Evolutionary conservation across 2,329 filamentous ascomycete genomes (phyloP), one percentile per base, ranked within the genome.

Genomic region (Talaromyces piceae): DNA sequence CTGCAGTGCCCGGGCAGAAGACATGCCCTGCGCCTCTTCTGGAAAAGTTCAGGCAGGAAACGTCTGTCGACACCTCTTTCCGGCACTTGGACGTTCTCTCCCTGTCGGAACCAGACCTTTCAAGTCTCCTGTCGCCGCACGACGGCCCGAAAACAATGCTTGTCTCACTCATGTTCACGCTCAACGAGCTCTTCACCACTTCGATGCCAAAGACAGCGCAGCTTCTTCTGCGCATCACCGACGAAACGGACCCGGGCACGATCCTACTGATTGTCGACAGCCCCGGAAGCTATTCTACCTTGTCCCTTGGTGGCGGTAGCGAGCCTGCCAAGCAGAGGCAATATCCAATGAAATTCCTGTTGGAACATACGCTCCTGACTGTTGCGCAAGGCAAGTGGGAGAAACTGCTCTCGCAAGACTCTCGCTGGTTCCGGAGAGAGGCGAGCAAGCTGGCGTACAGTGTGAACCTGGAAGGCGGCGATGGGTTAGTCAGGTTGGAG

Each of bases 301-400:
- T 94, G 3, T 80, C 80, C 0, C 67, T 96, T 0, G 85, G 84
- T 3, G 77, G 76, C 55, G 72, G 72, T 4, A 41, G n/a, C 2
- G 37, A 43, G 12, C n/a, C 45, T 30, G 53, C 49, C 1, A 44
- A 41, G 45, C 33, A 46, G 22, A 79, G 61, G 79, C 82, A 79
- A 55, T 97, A 97, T 64, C 91, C 91, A 0, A 97, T 96, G 90
- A 85, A 88, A 61, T 96, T 90, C 84, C 73, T 98, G 13, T 74
- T 98, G 2, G 86, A 96, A 61, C 87, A 93, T 63, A 87, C 88
- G 2, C 70, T 98, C 18, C 67, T 88, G 11, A 69, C 69, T 7
- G 63, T 70, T 45, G 72, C 76, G 39, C 66, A 62, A 45, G 66
- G 64, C 1, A 66, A 70, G 22, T 97, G 91, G 91, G 79, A 83